Percentiles rank a stretch among this genome's conserved stretches.
Evolutionary conservation across 768 basidiomycete species (phyloP).

Genomic region (Naganishia randhawae): DNA sequence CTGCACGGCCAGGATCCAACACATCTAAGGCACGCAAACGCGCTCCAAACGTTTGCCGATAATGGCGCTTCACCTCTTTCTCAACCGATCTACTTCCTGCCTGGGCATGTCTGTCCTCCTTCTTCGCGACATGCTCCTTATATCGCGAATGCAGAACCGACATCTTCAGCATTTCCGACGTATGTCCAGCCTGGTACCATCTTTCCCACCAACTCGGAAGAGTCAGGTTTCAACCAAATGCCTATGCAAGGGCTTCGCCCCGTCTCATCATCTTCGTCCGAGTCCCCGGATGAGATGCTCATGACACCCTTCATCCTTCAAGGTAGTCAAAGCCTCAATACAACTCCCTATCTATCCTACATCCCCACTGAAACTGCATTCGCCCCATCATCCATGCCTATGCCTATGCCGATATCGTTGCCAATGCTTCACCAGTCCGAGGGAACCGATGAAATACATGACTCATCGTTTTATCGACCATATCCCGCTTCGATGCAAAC

Average conservation of each 20-base stretch:
- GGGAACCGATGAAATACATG: background rate
- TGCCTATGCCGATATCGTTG: no score
- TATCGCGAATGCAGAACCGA: background rate
- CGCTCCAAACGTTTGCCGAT: background rate
- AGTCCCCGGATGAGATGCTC: background rate
- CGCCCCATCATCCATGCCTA: background rate
- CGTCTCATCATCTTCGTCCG: background rate
- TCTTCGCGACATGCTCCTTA: background rate
- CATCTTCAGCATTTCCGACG: background rate
- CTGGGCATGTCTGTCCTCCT: background rate
- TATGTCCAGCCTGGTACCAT: background rate
- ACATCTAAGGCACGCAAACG: background rate
- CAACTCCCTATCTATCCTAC: background rate
- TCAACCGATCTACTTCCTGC: background rate
- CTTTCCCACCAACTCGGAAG: background rate
- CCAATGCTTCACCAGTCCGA: background rate
- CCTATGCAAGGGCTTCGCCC: background rate
- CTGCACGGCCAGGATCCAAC: background rate
- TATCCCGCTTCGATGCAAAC: background rate
- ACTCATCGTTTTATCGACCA: background rate
- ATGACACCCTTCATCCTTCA: constrained; percentile 1
- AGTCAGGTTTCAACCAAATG: background rate
- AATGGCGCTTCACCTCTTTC: background rate
- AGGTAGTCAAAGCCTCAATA: background rate
- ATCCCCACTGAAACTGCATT: background rate